A percentile compares a stretch with the other conserved stretches of the same genome.
Evolutionary conservation across 495 filamentous ascomycete genomes (phyloP).

Genomic region (Aspergillus taichungensis): DNA sequence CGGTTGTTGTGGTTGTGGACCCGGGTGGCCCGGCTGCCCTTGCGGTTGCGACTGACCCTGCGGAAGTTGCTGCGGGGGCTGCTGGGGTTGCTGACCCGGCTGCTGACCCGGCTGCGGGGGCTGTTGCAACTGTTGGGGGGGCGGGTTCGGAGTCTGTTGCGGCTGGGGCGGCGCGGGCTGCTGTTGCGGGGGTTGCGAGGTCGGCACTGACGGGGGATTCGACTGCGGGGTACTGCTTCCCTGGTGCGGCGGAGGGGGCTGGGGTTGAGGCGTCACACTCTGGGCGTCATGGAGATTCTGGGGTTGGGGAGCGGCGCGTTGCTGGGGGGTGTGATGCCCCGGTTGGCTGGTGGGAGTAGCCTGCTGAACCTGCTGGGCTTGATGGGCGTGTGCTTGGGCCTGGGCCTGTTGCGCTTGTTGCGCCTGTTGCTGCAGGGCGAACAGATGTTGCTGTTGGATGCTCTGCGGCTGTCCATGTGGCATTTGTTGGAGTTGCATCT

Average conservation of each 20-base stretch:
- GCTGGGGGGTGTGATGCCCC: conserved; percentile 40
- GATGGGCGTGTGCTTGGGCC: conserved; percentile 28
- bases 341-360: conserved; percentile 29
- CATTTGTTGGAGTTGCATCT: conserved; percentile 42
- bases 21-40: too few species aligned
- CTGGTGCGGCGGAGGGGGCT: conserved; percentile 37
- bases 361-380: conserved; percentile 30
- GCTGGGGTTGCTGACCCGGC: conserved; percentile 28
- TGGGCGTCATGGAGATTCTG: conserved; percentile 39
- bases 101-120: conserved; percentile 33
- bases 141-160: conserved; percentile 38
- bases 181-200: conserved; percentile 32
- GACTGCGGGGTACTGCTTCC: conserved; percentile 43
- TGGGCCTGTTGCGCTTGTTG: conserved; percentile 32
- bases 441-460: conserved; percentile 43
- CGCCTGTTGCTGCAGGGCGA: conserved; percentile 30
- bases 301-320: conserved; percentile 33
- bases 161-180: conserved; percentile 35
- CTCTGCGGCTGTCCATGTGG: conserved; percentile 46
- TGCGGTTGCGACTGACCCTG: conserved; percentile 35
- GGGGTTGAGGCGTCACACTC: conserved; percentile 45
- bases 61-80: conserved; percentile 26
- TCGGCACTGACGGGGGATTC: conserved; percentile 35
- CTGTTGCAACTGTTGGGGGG: conserved; percentile 39
- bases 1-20: conserved; percentile 18